A percentile compares a stretch with the other conserved stretches of the same genome.
These are phyloP conservation scores for Daedaleopsis nitida DNA, from an alignment of 768 basidiomycete species.

Conservation along the genomic window DNA sequence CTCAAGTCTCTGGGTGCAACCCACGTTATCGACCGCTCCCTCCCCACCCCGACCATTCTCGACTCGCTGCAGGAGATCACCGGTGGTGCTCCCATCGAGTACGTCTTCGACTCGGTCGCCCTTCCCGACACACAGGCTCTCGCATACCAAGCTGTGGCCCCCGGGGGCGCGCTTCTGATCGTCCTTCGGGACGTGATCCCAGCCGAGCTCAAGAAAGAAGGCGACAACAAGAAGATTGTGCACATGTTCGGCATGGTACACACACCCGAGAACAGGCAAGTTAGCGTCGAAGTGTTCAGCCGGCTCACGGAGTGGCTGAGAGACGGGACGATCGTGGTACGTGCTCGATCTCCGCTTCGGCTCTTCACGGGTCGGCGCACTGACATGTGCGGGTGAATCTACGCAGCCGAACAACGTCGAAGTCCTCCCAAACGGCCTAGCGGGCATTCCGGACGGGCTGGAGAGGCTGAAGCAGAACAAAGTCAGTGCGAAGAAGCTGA, in stretches of 20 bases:
- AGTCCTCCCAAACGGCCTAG: conserved; percentile 23
- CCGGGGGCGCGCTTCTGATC: conserved; percentile 37
- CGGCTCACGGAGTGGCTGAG: conserved; percentile 19
- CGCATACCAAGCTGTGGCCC: conserved; percentile 38
- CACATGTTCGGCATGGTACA: conserved; percentile 7
- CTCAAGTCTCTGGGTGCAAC: conserved; percentile 29
- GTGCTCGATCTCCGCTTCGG: not conserved
- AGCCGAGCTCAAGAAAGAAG: too few species aligned
- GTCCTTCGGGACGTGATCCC: not conserved
- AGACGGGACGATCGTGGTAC: conserved; percentile 21
- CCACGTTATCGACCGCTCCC: conserved; percentile 27
- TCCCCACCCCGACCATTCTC: conserved; percentile 1
- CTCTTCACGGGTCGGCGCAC: not conserved
- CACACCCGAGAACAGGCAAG: not conserved
- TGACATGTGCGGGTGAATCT: not conserved
- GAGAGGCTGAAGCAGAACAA: conserved; percentile 18
- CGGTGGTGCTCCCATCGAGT: conserved; percentile 9
- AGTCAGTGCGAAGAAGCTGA: conserved; percentile 29
- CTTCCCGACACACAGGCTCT: conserved; percentile 40
- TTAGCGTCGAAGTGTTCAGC: conserved; percentile 13
- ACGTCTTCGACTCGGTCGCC: conserved; percentile 36
- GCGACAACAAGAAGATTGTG: not conserved
- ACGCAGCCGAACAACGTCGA: conserved; percentile 26
- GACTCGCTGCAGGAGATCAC: conserved; percentile 7
- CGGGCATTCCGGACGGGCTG: conserved; percentile 22